Percentiles rank a stretch among this genome's conserved stretches.
Conservation (phyloP, 192 early-diverging fungal genomes). For the Backusella luteola region DNA sequence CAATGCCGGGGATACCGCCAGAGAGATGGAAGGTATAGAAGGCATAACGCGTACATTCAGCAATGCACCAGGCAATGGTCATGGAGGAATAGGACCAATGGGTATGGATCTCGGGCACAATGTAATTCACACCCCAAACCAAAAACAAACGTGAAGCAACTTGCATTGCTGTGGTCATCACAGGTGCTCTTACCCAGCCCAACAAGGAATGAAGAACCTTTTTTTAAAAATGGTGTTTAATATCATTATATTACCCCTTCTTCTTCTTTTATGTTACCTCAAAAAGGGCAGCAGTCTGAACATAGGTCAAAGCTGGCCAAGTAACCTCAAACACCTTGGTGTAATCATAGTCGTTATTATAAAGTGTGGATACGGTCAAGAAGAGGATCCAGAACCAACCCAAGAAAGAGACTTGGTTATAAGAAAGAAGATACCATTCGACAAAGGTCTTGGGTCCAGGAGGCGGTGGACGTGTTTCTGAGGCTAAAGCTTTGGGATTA, state of each 20-base stretch:
- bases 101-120: constrained; percentile 67
- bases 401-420: constrained; percentile 78
- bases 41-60: constrained; percentile 90
- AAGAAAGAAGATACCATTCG: constrained; percentile 74
- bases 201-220: constrained; percentile 20
- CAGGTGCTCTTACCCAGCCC: constrained; percentile 81
- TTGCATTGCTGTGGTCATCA: constrained; percentile 81
- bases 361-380: constrained; percentile 51
- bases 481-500: not conserved
- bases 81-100: constrained; percentile 76
- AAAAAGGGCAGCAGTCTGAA: constrained; percentile 83
- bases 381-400: constrained; percentile 82
- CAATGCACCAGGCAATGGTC: constrained; percentile 89
- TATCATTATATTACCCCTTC: not conserved
- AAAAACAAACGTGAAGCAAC: constrained; percentile 84
- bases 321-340: constrained; percentile 60
- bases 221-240: constrained; percentile 16
- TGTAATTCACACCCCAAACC: constrained; percentile 75
- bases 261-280: constrained; percentile 53
- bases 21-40: constrained; percentile 81
- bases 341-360: constrained; percentile 52
- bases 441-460: constrained; percentile 17
- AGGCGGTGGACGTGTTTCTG: not conserved
- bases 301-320: constrained; percentile 60
- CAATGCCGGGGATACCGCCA: constrained; percentile 49